Evolutionary conservation across 2,329 filamentous ascomycete genomes (phyloP), one percentile per base, ranked within the genome.

Genomic region (Lasiodiplodia citricola): DNA sequence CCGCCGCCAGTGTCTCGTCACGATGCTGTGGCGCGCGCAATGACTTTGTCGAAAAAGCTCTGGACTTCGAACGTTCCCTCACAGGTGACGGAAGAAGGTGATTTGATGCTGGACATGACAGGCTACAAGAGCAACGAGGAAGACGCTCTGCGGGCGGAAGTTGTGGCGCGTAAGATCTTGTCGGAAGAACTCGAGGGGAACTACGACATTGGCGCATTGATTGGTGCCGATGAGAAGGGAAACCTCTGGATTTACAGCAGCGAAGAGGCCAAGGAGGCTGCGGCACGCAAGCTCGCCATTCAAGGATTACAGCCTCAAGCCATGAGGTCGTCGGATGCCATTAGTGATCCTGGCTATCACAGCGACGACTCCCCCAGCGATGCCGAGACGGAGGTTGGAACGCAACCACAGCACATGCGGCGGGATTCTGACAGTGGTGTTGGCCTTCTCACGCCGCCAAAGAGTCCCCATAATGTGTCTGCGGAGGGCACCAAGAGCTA

Each of bases 211-310:
- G 96, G 96, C 6, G 91, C 95, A 2, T 85, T 99, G 37, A 97
- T 99, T 74, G 96, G 94, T 14, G 95, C 96, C 55, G 96, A 99
- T 76, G 94, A 97, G 76, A 90, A 96, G 70, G 96, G 96, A 7
- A 99, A 99, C 75, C 85, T 99, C n/a, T 98, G 96, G 95, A 98
- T 99, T 73, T 99, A 99, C 82, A 96, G 94, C 81, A 98, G 94
- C 74, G 94, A 98, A 79, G 94, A 97, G 76, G 94, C 96, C 28
- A 98, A 97, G 77, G 91, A 96, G 74, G 91, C 92, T 7, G 95
- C 95, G 38, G 91, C 91, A 83, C 90, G 91, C 47, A 85, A 86
- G 74, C 84, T 85, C 2, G 81, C 83, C 1, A 77, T 89, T 70
- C 83, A 83, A 31, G 81, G 83, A 4, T 80, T 90, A 71, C 83